These are phyloP conservation scores for Lotmaria passim DNA, from an alignment of 208 protist genomes.

Conservation along the genomic window DNA sequence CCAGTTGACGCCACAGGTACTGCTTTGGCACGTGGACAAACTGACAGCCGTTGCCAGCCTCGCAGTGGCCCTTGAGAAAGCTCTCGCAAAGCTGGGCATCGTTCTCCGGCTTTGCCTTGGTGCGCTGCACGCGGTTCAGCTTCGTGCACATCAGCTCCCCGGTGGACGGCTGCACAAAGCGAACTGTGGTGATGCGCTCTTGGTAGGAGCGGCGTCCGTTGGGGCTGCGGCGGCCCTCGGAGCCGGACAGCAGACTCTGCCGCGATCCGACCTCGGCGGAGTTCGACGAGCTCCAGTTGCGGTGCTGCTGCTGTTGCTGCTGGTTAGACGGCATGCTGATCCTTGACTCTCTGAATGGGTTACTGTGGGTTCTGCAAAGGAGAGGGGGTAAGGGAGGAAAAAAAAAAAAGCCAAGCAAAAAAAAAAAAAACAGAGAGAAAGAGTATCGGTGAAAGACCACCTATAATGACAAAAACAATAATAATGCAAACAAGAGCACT, in stretches of 20 bases:
- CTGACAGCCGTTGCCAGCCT: slow-evolving; percentile 46
- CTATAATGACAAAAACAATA: slow-evolving; percentile 2
- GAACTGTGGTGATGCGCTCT: slow-evolving; percentile 66
- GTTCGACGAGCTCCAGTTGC: slow-evolving; percentile 41
- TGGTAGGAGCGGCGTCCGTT: slow-evolving; percentile 50
- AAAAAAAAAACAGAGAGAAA: slow-evolving; percentile 10
- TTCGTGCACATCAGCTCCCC: slow-evolving; percentile 51
- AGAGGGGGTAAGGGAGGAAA: neutral
- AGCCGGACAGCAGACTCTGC: slow-evolving; percentile 31
- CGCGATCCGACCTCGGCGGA: slow-evolving; percentile 29
- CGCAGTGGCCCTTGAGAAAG: slow-evolving; percentile 64
- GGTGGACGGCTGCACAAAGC: slow-evolving; percentile 46
- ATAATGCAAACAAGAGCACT: neutral
- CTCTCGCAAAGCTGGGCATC: slow-evolving; percentile 65
- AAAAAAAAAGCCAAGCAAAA: slow-evolving; percentile 4
- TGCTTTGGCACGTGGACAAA: slow-evolving; percentile 74
- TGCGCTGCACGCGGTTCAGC: slow-evolving; percentile 61
- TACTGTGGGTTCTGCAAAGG: too few species aligned
- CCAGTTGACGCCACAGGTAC: slow-evolving; percentile 73
- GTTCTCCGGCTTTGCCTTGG: slow-evolving; percentile 39
- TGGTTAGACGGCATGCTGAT: slow-evolving; percentile 28
- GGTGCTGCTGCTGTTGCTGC: slow-evolving; percentile 26
- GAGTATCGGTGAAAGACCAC: too few species aligned
- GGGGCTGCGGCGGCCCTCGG: slow-evolving; percentile 50
- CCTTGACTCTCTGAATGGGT: slow-evolving; percentile 2